Conservation (phyloP, 768 basidiomycete genomes). For the Amylocystis lapponica region DNA sequence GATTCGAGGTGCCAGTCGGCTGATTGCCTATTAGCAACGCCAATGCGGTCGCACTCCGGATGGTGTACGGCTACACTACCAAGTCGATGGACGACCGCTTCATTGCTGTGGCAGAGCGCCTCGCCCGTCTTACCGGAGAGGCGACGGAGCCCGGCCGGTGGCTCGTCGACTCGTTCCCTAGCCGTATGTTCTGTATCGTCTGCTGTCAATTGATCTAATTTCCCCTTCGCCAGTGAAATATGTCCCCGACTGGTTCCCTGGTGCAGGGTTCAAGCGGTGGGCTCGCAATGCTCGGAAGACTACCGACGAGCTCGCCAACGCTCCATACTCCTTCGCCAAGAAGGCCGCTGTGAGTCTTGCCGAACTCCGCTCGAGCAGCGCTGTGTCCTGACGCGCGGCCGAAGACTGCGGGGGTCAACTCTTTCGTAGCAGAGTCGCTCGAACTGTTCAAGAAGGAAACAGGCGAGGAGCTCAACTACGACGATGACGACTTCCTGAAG, state of each 20-base stretch:
- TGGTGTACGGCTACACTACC: neutral
- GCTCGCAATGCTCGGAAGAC: slow-evolving; percentile 3
- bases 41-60: neutral
- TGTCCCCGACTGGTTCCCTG: slow-evolving; percentile 17
- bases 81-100: neutral
- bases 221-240: slow-evolving; percentile 7
- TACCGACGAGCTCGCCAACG: slow-evolving; percentile 1
- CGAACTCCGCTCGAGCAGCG: neutral
- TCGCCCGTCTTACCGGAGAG: neutral
- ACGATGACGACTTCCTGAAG: slow-evolving; percentile 6
- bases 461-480: neutral
- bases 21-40: no score
- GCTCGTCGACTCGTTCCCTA: slow-evolving; percentile 33
- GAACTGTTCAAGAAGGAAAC: neutral
- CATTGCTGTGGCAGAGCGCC: neutral
- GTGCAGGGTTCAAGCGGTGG: slow-evolving; percentile 16
- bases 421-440: neutral
- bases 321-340: slow-evolving; percentile 9
- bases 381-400: neutral
- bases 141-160: slow-evolving; percentile 35
- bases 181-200: neutral
- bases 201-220: neutral
- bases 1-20: no score
- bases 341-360: slow-evolving; percentile 3
- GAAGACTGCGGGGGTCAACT: neutral